phyloP scores from a whole-genome alignment of 1,139 yeast genomes.

The Blastobotrys aristatus region DNA sequence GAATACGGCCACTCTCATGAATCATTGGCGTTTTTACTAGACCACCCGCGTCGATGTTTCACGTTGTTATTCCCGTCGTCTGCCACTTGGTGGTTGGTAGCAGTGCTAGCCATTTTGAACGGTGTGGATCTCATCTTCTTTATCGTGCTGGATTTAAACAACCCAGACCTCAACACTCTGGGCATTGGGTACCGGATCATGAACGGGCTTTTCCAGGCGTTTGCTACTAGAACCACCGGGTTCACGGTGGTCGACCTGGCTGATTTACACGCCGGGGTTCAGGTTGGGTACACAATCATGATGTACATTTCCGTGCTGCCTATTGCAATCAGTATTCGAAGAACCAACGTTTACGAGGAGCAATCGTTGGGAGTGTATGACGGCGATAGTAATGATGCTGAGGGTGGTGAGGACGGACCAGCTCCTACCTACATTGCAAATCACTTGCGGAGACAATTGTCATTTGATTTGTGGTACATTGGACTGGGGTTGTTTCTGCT shows the following conservation, averaged over 20 bases:
- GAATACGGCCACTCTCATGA: constrained; percentile 51
- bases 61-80: constrained; percentile 84
- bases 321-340: constrained; percentile 88
- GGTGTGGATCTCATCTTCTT: constrained; percentile 74
- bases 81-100: constrained; percentile 93
- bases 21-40: constrained; percentile 78
- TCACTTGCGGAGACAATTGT: constrained; percentile 85
- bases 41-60: constrained; percentile 96
- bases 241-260: constrained; percentile 67
- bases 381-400: constrained; percentile 20
- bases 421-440: constrained; percentile 63
- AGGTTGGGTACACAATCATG: constrained; percentile 91
- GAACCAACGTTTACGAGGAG: constrained; percentile 96
- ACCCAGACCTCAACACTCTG: constrained; percentile 40
- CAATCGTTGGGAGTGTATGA: constrained; percentile 85
- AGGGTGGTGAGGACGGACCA: constrained; percentile 27
- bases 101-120: constrained; percentile 66
- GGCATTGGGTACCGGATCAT: constrained; percentile 66
- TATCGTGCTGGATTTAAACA: constrained; percentile 66
- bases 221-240: constrained; percentile 93
- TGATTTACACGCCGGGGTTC: constrained; percentile 79
- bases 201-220: constrained; percentile 85
- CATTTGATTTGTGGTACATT: constrained; percentile 93
- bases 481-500: constrained; percentile 80
- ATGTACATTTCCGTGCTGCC: constrained; percentile 98